phyloP scores from a whole-genome alignment of 768 basidiomycete species.

The Rhizopogon salebrosus region DNA sequence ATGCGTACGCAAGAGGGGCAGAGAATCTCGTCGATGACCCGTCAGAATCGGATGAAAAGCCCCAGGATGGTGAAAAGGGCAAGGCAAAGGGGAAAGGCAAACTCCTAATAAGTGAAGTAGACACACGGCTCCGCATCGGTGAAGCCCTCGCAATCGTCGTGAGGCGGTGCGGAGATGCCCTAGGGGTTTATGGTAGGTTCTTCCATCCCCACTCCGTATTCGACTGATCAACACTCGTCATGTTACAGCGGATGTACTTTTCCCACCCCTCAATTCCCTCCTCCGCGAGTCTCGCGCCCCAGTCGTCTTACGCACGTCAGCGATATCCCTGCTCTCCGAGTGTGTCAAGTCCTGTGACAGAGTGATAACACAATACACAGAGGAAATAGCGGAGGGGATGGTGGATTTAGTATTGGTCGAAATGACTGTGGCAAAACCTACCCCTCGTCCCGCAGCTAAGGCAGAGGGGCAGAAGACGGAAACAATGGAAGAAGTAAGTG shows the following conservation, averaged over 20 bases:
- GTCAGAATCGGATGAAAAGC: conserved; percentile 35
- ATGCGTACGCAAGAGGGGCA: conserved; percentile 53
- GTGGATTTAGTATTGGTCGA: conserved; percentile 75
- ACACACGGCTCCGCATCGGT: conserved; percentile 70
- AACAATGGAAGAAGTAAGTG: conserved; percentile 5
- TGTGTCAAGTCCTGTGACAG: conserved; percentile 61
- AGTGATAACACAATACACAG: conserved; percentile 57
- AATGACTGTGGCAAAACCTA: conserved; percentile 24
- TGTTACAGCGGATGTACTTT: conserved; percentile 49
- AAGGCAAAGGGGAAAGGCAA: neutral
- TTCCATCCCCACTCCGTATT: neutral
- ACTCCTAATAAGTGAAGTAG: conserved; percentile 48
- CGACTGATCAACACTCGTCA: neutral
- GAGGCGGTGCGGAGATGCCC: conserved; percentile 60
- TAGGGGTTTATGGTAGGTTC: conserved; percentile 63
- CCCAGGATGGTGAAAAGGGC: conserved; percentile 10
- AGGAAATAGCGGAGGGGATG: conserved; percentile 61
- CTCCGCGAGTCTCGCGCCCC: conserved; percentile 60
- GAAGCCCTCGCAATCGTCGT: conserved; percentile 83
- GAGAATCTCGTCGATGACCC: conserved; percentile 42
- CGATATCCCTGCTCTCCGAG: conserved; percentile 66
- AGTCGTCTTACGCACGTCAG: conserved; percentile 65
- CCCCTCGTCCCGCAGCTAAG: conserved; percentile 15
- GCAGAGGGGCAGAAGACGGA: conserved; percentile 1
- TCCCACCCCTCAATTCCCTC: conserved; percentile 66